Conservation (phyloP, 805 yeast genomes). For the Barnettozyma californica region DNA sequence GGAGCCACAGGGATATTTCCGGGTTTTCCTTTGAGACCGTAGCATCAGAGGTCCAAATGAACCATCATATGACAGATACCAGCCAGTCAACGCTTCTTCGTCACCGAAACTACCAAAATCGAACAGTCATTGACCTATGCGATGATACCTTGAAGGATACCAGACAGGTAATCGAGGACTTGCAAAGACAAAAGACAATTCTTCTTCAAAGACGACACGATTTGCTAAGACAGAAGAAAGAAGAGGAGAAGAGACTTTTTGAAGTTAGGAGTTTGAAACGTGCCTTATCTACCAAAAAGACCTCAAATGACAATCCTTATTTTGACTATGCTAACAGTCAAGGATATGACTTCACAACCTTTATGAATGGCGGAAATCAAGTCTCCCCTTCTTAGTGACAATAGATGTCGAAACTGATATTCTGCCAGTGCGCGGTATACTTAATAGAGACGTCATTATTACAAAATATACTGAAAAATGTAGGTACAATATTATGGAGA, state of each 20-base stretch:
- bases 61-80: not conserved
- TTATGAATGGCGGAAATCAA: slow-evolving; percentile 8
- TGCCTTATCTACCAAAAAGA: slow-evolving; percentile 1
- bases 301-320: slow-evolving; percentile 9
- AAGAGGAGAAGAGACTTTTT: slow-evolving; percentile 10
- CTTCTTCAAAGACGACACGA: slow-evolving; percentile 12
- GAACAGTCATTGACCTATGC: slow-evolving; percentile 20
- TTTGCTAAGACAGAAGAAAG: slow-evolving; percentile 12
- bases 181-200: slow-evolving; percentile 22
- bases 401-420: not conserved
- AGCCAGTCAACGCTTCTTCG: not conserved
- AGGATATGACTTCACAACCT: slow-evolving; percentile 17
- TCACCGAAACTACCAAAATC: slow-evolving; percentile 10
- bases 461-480: not conserved
- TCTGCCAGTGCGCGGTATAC: not conserved
- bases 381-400: not conserved
- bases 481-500: slow-evolving; percentile 9
- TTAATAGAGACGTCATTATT: not conserved
- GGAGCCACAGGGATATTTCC: slow-evolving; percentile 9
- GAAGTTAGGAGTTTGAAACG: slow-evolving; percentile 13
- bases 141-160: slow-evolving; percentile 23
- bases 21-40: slow-evolving; percentile 21
- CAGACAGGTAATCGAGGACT: slow-evolving; percentile 17
- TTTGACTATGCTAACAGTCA: slow-evolving; percentile 18
- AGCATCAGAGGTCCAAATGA: not conserved